Base-by-base conservation (phyloP, 2,329 filamentous ascomycete genomes). In the Dendryphion nanum region DNA sequence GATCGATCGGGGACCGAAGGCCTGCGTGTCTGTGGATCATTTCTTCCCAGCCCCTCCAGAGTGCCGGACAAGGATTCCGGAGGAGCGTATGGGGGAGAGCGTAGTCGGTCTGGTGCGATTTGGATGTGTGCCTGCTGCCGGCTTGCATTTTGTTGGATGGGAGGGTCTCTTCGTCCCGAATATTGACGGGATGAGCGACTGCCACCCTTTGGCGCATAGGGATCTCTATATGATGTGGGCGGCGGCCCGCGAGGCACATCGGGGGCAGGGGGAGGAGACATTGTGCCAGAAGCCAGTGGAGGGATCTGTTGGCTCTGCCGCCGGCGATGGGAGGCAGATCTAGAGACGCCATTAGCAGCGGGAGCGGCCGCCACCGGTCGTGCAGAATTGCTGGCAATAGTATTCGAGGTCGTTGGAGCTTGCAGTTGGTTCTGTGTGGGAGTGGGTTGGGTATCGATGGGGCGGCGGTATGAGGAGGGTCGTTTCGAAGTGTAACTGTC, bases 1-100 rank as follows among this genome's bases (percentile, higher is more conserved):
- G 91, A 97, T 55, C 86, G 82, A 62, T 94, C 85, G 40, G 84
- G 77, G 57, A 91, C 86, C 68, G 86, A 80, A 38, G 75, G 72
- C 57, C 46, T 54, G 23, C 57, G 60, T 6, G 19, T 35, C 40
- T 53, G 49, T 10, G 51, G 50, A 30, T 39, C 40, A 17, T 50
- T 49, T 26, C 52, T 48, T 13, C 32, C 30, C 10, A 33, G n/a
- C 2, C 33, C 37, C 20, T 61, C 58, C 13, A 57, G 35, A 21
- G 55, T 42, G 6, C 54, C 57, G 6, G 59, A 52, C 4, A 60
- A 42, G 2, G 57, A 55, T 31, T 62, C 57, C 7, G 48, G 42
- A 3, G 59, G 57, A 2, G 53, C 51, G 41, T 60, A 59, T 18
- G 59, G 58, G 21, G 57, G 51, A 16, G 56, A 55, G 4, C 59